Evolutionary conservation across 2,329 filamentous ascomycete genomes (phyloP).

Genomic region (Westerdykella sp.): DNA sequence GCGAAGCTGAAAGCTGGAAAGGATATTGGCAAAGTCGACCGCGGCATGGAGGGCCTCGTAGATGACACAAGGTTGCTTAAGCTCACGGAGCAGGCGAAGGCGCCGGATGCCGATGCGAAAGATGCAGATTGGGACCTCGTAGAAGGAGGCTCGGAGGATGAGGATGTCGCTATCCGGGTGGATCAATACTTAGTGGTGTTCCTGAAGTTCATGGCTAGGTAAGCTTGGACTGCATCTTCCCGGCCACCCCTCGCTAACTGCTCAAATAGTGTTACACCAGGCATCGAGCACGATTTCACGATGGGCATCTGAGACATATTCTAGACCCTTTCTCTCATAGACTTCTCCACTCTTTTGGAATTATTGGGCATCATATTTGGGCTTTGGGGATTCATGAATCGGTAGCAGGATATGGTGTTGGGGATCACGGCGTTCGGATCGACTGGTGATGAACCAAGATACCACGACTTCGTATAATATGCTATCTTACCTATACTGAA

Average conservation of each 20-base stretch:
- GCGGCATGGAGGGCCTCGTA: constrained; percentile 77
- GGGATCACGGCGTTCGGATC: too few species aligned
- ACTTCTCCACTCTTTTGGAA: neutral
- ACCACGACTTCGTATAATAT: neutral
- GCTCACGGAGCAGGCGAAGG: constrained; percentile 47
- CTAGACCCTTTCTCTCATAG: neutral
- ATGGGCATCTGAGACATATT: constrained; percentile 67
- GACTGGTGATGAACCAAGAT: neutral
- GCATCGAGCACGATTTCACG: constrained; percentile 96
- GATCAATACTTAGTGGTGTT: constrained; percentile 86
- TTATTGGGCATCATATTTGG: neutral
- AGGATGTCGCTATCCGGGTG: constrained; percentile 76
- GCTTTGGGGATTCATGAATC: too few species aligned
- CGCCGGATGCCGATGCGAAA: constrained; percentile 37
- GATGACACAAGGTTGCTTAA: constrained; percentile 65
- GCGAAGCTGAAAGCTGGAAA: constrained; percentile 68
- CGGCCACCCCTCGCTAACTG: constrained; percentile 45
- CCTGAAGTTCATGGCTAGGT: constrained; percentile 63
- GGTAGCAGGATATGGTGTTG: too few species aligned
- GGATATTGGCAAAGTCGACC: constrained; percentile 46
- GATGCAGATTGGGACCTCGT: constrained; percentile 58
- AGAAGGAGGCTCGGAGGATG: constrained; percentile 53
- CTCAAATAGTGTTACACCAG: constrained; percentile 82
- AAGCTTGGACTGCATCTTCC: constrained; percentile 2
- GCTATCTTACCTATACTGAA: constrained; percentile 4